phyloP scores from a whole-genome alignment of 2,329 filamentous ascomycete species.

The Exophiala sp. region DNA sequence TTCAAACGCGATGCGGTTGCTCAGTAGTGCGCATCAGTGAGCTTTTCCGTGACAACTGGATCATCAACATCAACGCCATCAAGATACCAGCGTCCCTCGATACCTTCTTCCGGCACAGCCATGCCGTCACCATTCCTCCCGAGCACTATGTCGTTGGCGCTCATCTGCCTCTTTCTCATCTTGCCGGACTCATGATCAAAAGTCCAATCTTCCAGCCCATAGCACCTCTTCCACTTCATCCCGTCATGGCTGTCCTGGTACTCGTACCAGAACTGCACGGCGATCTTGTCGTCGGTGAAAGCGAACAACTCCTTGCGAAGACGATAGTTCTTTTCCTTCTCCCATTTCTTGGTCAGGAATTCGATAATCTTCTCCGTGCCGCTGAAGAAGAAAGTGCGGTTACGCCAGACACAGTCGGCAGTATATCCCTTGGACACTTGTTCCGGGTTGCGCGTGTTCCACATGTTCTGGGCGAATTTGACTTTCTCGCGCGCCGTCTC shows the following conservation, averaged over 20 bases:
- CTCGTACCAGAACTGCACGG: constrained; percentile 89
- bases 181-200: constrained; percentile 38
- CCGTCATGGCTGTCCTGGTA: constrained; percentile 61
- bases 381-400: constrained; percentile 62
- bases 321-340: constrained; percentile 62
- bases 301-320: constrained; percentile 75
- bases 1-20: no score
- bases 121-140: constrained; percentile 38
- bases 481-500: constrained; percentile 70
- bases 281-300: constrained; percentile 52
- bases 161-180: constrained; percentile 46
- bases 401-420: constrained; percentile 70
- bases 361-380: constrained; percentile 59
- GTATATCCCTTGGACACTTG: constrained; percentile 68
- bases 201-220: constrained; percentile 59
- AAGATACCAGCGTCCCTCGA: constrained; percentile 42
- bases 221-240: constrained; percentile 74
- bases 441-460: constrained; percentile 67
- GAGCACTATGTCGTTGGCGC: constrained; percentile 42
- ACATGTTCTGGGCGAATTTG: constrained; percentile 74
- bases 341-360: constrained; percentile 70
- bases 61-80: constrained; percentile 41
- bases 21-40: constrained; percentile 28
- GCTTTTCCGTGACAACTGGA: constrained; percentile 25
- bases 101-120: constrained; percentile 25